Evolutionary conservation across 2,329 filamentous ascomycete species (phyloP).

Genomic region (Cercospora zeae-maydis): DNA sequence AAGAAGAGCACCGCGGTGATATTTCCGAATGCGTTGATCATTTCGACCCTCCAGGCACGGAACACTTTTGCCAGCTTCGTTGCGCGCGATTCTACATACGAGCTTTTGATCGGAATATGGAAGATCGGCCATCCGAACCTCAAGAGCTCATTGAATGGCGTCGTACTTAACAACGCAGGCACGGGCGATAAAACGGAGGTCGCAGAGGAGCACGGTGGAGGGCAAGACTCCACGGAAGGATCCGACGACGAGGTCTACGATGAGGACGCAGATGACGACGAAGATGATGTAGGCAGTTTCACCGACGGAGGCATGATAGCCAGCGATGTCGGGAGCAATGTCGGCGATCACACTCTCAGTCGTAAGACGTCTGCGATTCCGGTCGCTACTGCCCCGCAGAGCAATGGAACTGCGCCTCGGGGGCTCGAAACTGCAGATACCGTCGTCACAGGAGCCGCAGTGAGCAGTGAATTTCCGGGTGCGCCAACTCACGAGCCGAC

Average conservation of each 20-base stretch:
- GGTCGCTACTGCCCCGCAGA: conserved; percentile 37
- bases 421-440: conserved; percentile 36
- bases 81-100: conserved; percentile 91
- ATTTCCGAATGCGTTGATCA: conserved; percentile 96
- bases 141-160: conserved; percentile 86
- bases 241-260: conserved; percentile 76
- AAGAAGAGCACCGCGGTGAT: conserved; percentile 93
- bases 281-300: conserved; percentile 57
- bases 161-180: conserved; percentile 70
- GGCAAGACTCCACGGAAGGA: conserved; percentile 54
- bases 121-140: conserved; percentile 91
- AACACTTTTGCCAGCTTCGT: conserved; percentile 96
- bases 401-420: conserved; percentile 36
- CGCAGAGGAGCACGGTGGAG: conserved; percentile 57
- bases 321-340: conserved; percentile 54
- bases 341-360: conserved; percentile 47
- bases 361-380: conserved; percentile 67
- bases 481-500: conserved; percentile 78
- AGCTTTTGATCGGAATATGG: conserved; percentile 97
- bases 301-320: conserved; percentile 50
- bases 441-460: conserved; percentile 41
- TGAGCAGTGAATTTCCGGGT: conserved; percentile 71
- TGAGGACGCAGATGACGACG: conserved; percentile 66
- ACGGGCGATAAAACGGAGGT: conserved; percentile 90
- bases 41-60: conserved; percentile 90